Evolutionary conservation across 2,329 filamentous ascomycete species (phyloP), one percentile per base, ranked within the genome.

Genomic region (Chrysoporthe deuterocubensis): DNA sequence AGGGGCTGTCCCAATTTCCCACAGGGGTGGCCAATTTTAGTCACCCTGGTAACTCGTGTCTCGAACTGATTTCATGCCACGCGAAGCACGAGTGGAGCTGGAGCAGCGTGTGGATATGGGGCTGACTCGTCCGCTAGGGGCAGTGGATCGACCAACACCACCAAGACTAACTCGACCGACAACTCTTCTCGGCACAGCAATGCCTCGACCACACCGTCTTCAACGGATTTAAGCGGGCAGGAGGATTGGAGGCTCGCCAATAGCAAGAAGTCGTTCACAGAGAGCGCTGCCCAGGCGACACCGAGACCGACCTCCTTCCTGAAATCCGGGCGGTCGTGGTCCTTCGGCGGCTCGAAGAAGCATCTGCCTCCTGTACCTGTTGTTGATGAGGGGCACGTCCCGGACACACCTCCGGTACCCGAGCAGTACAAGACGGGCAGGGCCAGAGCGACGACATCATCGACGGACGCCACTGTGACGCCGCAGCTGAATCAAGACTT

Each of bases 141-240:
- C 76, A 88, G 86, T 78, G 85, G 85, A 72, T 84, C 86, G 56
- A 88, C 86, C 73, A 88, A 87, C 76, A 87, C 84, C 48, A 89
- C 86, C 68, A 87, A 88, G 77, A 85, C 85, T 69, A 82, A 82
- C 62, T 87, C 85, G 64, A 85, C 83, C 71, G 87, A 89, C 76
- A 86, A 85, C 72, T 89, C 86, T 44, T 89, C 87, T 62, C 84
- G 86, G 74, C 85, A 89, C 75, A 89, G 87, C 76, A 87, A 87
- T 76, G 84, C 82, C 64, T 89, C 87, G n/a, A 89, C 87, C 48
- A 81, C 87, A 46, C 85, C 87, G 14, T 89, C 87, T 3, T 88
- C 87, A 3, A 82, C 85, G 63, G 86, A 83, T 64, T 73, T 78
- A 44, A 76, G 74, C 54, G 72, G 71, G 11, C 78, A 80, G 48